phyloP scores from a whole-genome alignment of 805 yeast genomes.

The Ogataea ramenticola region DNA sequence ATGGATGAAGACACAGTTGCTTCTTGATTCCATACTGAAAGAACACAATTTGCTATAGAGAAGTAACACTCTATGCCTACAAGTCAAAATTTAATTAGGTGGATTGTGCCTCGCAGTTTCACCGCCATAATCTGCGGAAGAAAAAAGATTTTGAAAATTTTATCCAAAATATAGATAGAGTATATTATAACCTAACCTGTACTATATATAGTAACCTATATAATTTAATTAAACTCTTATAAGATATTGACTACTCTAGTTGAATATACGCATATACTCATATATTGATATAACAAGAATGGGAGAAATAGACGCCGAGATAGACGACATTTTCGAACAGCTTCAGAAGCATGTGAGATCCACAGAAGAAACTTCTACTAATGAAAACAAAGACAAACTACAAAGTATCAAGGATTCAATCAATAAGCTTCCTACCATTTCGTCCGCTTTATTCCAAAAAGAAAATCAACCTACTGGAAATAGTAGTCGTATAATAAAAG shows the following conservation, averaged over 20 bases:
- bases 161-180: background rate
- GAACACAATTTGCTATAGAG: slow-evolving; percentile 1
- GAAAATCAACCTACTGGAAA: background rate
- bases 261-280: too few species aligned
- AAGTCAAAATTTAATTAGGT: too few species aligned
- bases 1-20: slow-evolving; percentile 22
- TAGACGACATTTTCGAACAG: slow-evolving; percentile 2
- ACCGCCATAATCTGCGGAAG: background rate
- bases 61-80: background rate
- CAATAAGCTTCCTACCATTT: background rate
- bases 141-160: background rate
- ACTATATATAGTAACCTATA: too few species aligned
- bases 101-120: too few species aligned
- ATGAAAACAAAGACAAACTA: background rate
- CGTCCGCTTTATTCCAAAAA: background rate
- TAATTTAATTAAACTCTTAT: too few species aligned
- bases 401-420: background rate
- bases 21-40: slow-evolving; percentile 13
- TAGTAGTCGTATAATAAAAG: slow-evolving; percentile 17
- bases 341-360: background rate
- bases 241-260: too few species aligned
- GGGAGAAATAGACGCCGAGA: background rate
- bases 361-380: background rate
- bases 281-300: background rate
- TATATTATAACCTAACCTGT: background rate